Conservation (phyloP, 2,329 filamentous ascomycete genomes). For the Cadophora luteo-olivacea region DNA sequence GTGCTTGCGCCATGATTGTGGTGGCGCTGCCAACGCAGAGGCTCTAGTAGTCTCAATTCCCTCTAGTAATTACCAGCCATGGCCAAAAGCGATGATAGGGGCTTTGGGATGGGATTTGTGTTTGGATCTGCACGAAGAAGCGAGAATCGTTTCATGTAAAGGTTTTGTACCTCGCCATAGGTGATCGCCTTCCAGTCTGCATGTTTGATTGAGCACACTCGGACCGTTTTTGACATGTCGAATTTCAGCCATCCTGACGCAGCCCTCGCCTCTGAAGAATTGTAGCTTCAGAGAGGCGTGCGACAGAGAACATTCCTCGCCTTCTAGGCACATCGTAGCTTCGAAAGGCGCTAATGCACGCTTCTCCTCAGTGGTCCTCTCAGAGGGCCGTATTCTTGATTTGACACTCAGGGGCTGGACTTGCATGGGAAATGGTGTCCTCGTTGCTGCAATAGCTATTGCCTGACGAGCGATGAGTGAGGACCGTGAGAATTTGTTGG, state of each 20-base stretch:
- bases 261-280: not conserved
- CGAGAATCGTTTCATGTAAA: not conserved
- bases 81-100: not conserved
- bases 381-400: not conserved
- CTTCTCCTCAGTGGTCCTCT: not conserved
- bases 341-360: not conserved
- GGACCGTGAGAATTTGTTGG: not conserved
- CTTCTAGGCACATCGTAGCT: not conserved
- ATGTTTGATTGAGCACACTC: not conserved
- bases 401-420: not conserved
- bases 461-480: not conserved
- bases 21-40: not conserved
- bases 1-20: not conserved
- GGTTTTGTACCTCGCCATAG: not conserved
- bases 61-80: not conserved
- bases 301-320: conserved; percentile 1
- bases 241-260: not conserved
- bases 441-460: not conserved
- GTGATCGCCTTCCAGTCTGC: not conserved
- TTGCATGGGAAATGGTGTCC: not conserved
- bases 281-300: not conserved
- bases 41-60: no score
- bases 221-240: conserved; percentile 9
- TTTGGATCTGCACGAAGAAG: not conserved
- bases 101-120: not conserved